These are phyloP conservation scores for Paramecium bursaria DNA, from an alignment of 73 alveolate genomes.

Conservation along the genomic window DNA sequence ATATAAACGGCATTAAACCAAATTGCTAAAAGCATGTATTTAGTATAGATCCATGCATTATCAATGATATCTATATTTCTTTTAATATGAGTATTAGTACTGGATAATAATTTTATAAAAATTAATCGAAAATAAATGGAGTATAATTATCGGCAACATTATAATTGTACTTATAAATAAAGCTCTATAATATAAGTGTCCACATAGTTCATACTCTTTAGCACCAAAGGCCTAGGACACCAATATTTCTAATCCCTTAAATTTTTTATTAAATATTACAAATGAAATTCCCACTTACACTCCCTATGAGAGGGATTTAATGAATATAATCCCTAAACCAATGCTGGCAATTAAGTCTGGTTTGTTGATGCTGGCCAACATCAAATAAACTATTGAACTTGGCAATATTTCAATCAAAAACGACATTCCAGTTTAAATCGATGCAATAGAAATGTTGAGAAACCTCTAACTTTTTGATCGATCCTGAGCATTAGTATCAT, in stretches of 20 bases:
- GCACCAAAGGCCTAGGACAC: constrained; percentile 46
- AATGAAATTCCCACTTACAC: neutral
- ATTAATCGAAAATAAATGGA: neutral
- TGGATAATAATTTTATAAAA: too few relatives aligned
- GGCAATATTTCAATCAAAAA: too few relatives aligned
- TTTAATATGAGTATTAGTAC: neutral
- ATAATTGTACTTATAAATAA: neutral
- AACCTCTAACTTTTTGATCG: too few relatives aligned
- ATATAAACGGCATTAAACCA: too few relatives aligned
- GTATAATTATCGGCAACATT: neutral
- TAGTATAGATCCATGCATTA: too few relatives aligned
- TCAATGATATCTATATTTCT: too few relatives aligned
- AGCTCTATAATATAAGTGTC: constrained; percentile 32
- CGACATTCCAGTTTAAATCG: too few relatives aligned
- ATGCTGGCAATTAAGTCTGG: constrained; percentile 1
- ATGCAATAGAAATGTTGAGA: too few relatives aligned
- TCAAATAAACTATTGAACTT: too few relatives aligned
- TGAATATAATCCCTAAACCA: constrained; percentile 33
- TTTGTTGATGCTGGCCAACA: too few relatives aligned
- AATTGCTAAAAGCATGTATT: too few relatives aligned
- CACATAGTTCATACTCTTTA: constrained; percentile 33
- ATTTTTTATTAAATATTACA: neutral
- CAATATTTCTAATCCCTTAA: constrained; percentile 15
- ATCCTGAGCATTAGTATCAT: too few relatives aligned
- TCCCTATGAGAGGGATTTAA: constrained; percentile 8